Evolutionary conservation across 257 asterid genomes (phyloP), one percentile per base, ranked within the genome.

Genomic region (Petrea volubilis): DNA sequence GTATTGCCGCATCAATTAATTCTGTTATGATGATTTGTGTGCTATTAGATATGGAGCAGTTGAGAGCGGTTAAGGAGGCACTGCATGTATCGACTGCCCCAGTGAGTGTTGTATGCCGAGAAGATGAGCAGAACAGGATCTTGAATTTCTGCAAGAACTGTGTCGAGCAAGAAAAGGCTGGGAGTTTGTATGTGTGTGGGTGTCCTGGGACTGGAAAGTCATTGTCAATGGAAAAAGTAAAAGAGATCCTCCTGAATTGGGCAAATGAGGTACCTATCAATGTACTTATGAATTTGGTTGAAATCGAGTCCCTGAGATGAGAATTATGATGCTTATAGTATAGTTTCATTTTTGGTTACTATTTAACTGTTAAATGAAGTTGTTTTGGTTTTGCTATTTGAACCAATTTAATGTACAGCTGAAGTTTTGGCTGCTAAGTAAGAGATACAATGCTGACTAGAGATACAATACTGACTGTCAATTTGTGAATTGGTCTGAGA

Each of bases 151-250:
- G 98, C 82, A 88, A 88, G 87, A 80, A 76, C 61, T 85, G 92
- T 61, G 74, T 92, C 25, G 69, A 88, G 79, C 82, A 78, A 67
- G 90, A 82, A 76, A 88, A 83, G 74, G 93, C 96, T 66, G 96
- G 93, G 62, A 90, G 99, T 80, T 76, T 95, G 81, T 95, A 92
- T 74, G 67, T 84, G 7, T 92, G 94, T 80, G 99, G 99, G 27
- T 90, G 97, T 71, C 99, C 99, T 6, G 99, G 99, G 72, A 92
- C 99, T 17, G 98, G 99, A 73, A 95, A 95, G 76, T 84, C 98
- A 1, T 67, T 95, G 46, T 85, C 92, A 31, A 84, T 92, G 89
- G 97, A 87, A 68, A 90, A 83, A 72, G 85, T 92, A 31, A 82
- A 83, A 76, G 81, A 69, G 72, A 77, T 17, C 72, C 85, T 95